Percentiles rank a stretch among this genome's conserved stretches.
phyloP scores from a whole-genome alignment of 176 grass and related monocot genomes.

The Carex parvula region DNA sequence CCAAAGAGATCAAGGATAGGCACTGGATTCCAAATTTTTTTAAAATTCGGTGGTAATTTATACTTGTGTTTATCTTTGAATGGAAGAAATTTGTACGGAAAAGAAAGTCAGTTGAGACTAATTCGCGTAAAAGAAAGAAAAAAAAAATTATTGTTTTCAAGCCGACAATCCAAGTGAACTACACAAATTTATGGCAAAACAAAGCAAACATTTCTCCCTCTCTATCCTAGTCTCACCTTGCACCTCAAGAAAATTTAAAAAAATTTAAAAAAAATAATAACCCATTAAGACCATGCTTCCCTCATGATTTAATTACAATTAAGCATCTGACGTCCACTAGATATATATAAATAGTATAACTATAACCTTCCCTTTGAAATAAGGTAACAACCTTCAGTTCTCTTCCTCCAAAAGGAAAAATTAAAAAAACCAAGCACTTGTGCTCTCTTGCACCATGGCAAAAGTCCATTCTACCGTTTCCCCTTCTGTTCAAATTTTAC shows the following conservation, averaged over 20 bases:
- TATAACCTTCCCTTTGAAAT: neutral
- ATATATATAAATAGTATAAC: conserved; percentile 24
- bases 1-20: no score
- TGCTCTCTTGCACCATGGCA: conserved; percentile 17
- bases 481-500: conserved; percentile 10
- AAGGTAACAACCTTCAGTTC: neutral
- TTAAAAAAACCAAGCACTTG: neutral
- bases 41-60: no score
- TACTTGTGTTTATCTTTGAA: no score
- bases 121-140: no score
- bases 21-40: no score
- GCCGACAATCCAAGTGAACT: no score
- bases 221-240: neutral
- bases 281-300: neutral
- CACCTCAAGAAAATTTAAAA: neutral
- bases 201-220: no score
- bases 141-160: no score
- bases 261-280: neutral
- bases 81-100: no score
- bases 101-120: no score
- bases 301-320: neutral
- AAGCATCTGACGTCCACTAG: neutral
- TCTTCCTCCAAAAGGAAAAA: neutral
- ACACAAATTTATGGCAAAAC: no score
- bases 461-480: conserved; percentile 33